Evolutionary conservation across 2,329 filamentous ascomycete species (phyloP), one percentile per base, ranked within the genome.

Genomic region (Cordyceps tenuipes): DNA sequence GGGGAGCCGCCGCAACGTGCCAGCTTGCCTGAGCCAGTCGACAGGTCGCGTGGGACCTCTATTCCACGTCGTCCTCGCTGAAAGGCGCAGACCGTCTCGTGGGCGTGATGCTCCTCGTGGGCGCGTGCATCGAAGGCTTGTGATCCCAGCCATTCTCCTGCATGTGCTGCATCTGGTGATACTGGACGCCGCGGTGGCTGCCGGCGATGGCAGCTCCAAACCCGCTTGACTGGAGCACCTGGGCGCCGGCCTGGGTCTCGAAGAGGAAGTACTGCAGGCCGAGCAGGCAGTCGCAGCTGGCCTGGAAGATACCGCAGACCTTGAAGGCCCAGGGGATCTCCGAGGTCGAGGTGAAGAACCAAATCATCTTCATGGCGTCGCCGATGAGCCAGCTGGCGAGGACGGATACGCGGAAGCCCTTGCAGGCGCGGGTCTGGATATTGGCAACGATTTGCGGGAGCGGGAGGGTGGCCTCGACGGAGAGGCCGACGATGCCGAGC

Each of bases 331-430:
- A 81, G 0, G 90, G 89, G 36, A 94, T 90, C 67, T 81, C 78
- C 4, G 83, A 83, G 1, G 80, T 82, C 1, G 87, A 82, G 2
- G 86, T 89, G 63, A 92, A 88, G 76, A 93, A 94, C 85, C 85
- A 88, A 68, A 91, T 89, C 81, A 93, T 88, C 79, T 95, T 95
- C 86, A 94, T 91, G 9, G 82, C 79, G 72, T 95, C 90, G 63
- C 90, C 90, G 3, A 87, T 75, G 57, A 95, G 76, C 90, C 90
- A 95, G 71, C 86, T 91, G 31, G 79, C 82, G 61, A 94, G 76
- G 5, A 95, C 86, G 7, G 86, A 90, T 12, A 91, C 69, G 17
- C 90, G 82, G 73, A 95, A 91, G 6, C 90, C 90, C 71, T 85
- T 87, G 76, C 87, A 91, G 2, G 88, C 90, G 62, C 81, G 79